Conservation (phyloP, 192 early-diverging fungal genomes). For the Glomus cerebriforme region DNA sequence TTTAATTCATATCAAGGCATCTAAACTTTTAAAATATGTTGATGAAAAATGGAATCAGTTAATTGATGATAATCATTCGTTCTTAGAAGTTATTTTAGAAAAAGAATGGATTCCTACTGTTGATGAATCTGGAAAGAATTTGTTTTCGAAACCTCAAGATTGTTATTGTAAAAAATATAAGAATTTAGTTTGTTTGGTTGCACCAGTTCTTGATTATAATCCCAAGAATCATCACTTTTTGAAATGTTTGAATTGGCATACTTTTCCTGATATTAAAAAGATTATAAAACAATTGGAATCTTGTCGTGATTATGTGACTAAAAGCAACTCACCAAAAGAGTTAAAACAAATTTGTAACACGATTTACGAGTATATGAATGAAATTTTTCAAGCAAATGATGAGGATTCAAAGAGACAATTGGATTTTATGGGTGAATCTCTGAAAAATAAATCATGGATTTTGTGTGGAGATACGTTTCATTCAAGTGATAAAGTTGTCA, state of each 20-base stretch:
- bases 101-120: neutral
- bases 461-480: neutral
- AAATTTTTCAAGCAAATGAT: neutral
- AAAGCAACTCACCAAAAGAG: neutral
- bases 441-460: neutral
- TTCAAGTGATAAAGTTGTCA: neutral
- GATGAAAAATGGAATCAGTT: neutral
- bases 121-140: neutral
- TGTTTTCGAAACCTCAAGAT: neutral
- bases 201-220: neutral
- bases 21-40: neutral
- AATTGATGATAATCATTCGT: neutral
- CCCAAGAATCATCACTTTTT: neutral
- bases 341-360: neutral
- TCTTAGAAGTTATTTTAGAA: neutral
- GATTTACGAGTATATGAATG: conserved; percentile 18
- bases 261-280: neutral
- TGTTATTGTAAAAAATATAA: neutral
- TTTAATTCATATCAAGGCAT: neutral
- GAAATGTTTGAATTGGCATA: neutral
- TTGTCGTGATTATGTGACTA: neutral
- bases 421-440: neutral
- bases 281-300: neutral
- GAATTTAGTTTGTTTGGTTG: neutral
- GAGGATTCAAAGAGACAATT: neutral